These are phyloP conservation scores for Candida qinlingensis DNA, from an alignment of 805 yeast species.

Conservation along the genomic window DNA sequence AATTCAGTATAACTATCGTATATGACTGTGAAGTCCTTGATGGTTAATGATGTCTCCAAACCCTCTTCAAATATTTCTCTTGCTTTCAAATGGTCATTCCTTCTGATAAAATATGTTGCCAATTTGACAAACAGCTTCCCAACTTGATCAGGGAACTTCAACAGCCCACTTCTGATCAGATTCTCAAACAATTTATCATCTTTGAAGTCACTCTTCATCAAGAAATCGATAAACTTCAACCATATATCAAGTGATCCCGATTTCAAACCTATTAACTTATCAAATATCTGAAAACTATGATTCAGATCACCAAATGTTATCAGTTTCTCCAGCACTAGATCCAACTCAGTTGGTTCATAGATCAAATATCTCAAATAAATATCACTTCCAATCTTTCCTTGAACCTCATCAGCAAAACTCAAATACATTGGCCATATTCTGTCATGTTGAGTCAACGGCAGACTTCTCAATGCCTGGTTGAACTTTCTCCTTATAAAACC, in stretches of 20 bases:
- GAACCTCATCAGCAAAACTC: constrained; percentile 37
- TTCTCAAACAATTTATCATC: constrained; percentile 28
- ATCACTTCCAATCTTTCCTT: constrained; percentile 29
- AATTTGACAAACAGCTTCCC: constrained; percentile 42
- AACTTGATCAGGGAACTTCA: constrained; percentile 54
- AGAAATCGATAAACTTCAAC: constrained; percentile 38
- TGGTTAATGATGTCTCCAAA: constrained; percentile 39
- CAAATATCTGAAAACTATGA: constrained; percentile 29
- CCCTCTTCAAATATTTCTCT: constrained; percentile 44
- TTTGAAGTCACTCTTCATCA: constrained; percentile 22
- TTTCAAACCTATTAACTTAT: constrained; percentile 28
- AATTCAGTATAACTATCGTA: constrained; percentile 60
- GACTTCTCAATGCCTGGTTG: constrained; percentile 41
- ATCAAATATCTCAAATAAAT: constrained; percentile 30
- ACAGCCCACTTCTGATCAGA: constrained; percentile 31
- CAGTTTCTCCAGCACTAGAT: constrained; percentile 29
- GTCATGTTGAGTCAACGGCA: constrained; percentile 51
- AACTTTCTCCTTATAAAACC: constrained; percentile 39
- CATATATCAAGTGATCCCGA: constrained; percentile 44
- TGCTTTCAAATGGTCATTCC: constrained; percentile 33
- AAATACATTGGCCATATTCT: constrained; percentile 52
- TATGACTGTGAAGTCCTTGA: constrained; percentile 56
- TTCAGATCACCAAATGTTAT: constrained; percentile 28
- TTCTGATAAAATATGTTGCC: constrained; percentile 42
- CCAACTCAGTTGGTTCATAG: constrained; percentile 27